These are phyloP conservation scores for Penicillium silybi DNA, from an alignment of 495 filamentous ascomycete species.

Conservation along the genomic window DNA sequence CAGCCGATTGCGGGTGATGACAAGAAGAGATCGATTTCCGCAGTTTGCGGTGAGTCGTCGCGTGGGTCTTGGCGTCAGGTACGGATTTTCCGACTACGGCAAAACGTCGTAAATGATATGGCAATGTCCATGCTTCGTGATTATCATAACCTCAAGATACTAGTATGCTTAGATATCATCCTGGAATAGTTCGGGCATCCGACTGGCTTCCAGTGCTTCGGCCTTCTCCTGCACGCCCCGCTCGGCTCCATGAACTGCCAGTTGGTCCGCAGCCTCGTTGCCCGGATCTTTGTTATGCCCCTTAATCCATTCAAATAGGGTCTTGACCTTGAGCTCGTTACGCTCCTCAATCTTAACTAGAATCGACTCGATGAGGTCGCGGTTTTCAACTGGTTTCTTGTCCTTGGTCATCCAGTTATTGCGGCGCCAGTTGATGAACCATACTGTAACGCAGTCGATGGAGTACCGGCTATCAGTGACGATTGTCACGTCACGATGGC, in stretches of 20 bases:
- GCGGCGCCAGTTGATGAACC: constrained; percentile 73
- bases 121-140: background rate
- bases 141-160: constrained; percentile 3
- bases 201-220: constrained; percentile 21
- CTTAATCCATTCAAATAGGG: constrained; percentile 82
- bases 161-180: constrained; percentile 24
- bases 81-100: no score
- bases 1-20: background rate
- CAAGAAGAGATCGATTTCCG: background rate
- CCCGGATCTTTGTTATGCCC: constrained; percentile 67
- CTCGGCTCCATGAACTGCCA: constrained; percentile 64
- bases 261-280: constrained; percentile 73
- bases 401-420: constrained; percentile 74
- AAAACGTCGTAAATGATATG: no score
- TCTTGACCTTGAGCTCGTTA: constrained; percentile 53
- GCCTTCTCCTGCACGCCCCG: constrained; percentile 32
- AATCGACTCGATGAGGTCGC: constrained; percentile 74
- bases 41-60: background rate
- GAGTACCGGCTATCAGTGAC: constrained; percentile 81
- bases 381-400: constrained; percentile 74
- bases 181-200: constrained; percentile 29
- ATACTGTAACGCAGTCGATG: constrained; percentile 84
- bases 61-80: background rate
- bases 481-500: constrained; percentile 61
- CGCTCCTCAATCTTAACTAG: constrained; percentile 69